A percentile compares a stretch with the other conserved stretches of the same genome.
These are phyloP conservation scores for Hirsutella thompsonii DNA, from an alignment of 2,329 filamentous ascomycete species.

Conservation along the genomic window DNA sequence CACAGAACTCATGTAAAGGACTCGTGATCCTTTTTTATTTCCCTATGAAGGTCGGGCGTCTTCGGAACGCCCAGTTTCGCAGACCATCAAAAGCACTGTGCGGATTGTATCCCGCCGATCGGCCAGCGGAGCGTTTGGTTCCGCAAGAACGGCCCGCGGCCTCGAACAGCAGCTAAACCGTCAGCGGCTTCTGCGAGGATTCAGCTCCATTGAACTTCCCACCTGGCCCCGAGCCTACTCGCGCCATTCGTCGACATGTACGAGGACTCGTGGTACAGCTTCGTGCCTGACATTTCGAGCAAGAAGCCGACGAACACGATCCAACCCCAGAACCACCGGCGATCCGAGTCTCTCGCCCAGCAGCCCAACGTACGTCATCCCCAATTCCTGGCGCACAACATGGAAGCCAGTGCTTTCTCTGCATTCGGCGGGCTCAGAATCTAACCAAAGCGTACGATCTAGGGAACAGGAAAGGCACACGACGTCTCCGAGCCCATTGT, in stretches of 20 bases:
- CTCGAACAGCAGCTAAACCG: conserved; percentile 8
- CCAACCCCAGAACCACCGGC: conserved; percentile 39
- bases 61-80: too few species aligned
- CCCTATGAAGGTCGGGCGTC: too few species aligned
- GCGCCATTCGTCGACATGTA: conserved; percentile 43
- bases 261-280: conserved; percentile 76
- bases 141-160: conserved; percentile 14
- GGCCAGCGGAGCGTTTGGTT: conserved; percentile 16
- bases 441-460: conserved; percentile 23
- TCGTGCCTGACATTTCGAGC: conserved; percentile 49
- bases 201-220: conserved; percentile 4
- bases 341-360: conserved; percentile 57
- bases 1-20: too few species aligned
- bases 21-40: too few species aligned
- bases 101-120: conserved; percentile 6
- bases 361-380: conserved; percentile 43
- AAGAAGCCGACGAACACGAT: conserved; percentile 27
- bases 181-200: conserved; percentile 13
- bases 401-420: too few species aligned
- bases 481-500: conserved; percentile 42
- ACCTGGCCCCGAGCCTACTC: conserved; percentile 2
- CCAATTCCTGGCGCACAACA: too few species aligned
- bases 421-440: too few species aligned
- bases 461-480: conserved; percentile 40
- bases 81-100: too few species aligned